Evolutionary conservation across 352 stramenopile genomes (phyloP), one percentile per base, ranked within the genome.

Genomic region (Phytophthora sojae): DNA sequence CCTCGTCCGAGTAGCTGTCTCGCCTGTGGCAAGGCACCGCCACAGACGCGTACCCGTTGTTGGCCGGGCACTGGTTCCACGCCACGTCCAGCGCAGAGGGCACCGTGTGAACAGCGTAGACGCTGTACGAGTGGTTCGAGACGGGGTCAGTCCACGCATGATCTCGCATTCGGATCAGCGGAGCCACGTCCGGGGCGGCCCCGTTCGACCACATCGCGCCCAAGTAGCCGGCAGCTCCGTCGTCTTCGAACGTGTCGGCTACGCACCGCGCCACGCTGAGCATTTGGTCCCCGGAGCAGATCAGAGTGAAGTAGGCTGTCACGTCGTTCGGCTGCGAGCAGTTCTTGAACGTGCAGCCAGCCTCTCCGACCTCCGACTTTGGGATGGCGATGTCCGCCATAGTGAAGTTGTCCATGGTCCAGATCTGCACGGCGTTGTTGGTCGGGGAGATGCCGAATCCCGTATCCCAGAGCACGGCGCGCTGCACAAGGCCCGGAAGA

Each of bases 391-490:
- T 57, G 12, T 73, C 47, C 6, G 62, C 69, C 64, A 85, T 81
- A 3, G 62, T 71, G 26, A 55, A 64, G 39, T 61, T 29, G 2
- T 57, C 23, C 35, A 75, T 61, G 2, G 66, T 57, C 64, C 58
- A 70, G 1, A 81, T 66, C 45, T 76, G 63, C 3, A 80, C 49
- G 5, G 55, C 49, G n/a, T 69, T 52, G 47, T 69, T 66, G 1
- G 3, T 17, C 2, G 63, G 63, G 11, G 72, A 73, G 21, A 71
- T 45, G 17, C 39, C 72, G 29, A 79, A 80, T 23, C 76, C 77
- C 11, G 71, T 60, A 32, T 84, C 77, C 77, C 77, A 84, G 4
- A 84, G 71, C 29, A 82, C 30, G 2, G 73, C 77, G 15, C 70
- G 70, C 32, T 84, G 77, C 25, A 77, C 63, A 2, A 80, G 53